Evolutionary conservation across 257 asterid species (phyloP).

Genomic region (Solanum clarkiae): DNA sequence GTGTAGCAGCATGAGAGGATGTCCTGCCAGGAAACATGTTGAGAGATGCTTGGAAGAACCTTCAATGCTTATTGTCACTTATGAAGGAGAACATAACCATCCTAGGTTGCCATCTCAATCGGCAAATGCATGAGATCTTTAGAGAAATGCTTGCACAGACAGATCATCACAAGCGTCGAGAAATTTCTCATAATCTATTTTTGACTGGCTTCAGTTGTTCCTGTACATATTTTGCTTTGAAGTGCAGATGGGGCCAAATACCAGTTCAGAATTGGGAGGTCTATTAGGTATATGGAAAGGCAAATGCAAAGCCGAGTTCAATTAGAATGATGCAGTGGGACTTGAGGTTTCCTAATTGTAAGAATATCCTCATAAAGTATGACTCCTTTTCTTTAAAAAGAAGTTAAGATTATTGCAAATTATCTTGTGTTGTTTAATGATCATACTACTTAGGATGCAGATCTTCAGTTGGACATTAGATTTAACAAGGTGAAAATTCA

Average conservation of each 20-base stretch:
- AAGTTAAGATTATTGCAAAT: not conserved
- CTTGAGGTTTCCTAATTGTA: not conserved
- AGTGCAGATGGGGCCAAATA: not conserved
- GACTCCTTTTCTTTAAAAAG: not conserved
- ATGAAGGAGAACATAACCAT: constrained; percentile 95
- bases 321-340: not conserved
- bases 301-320: not conserved
- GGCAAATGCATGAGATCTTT: constrained; percentile 28
- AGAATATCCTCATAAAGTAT: not conserved
- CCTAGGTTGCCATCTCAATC: constrained; percentile 65
- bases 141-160: not conserved
- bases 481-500: not conserved
- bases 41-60: constrained; percentile 94
- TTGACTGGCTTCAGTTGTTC: constrained; percentile 16
- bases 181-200: not conserved
- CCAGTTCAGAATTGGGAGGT: not conserved
- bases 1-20: constrained; percentile 96
- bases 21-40: constrained; percentile 93
- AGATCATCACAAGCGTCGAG: not conserved
- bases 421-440: not conserved
- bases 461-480: not conserved
- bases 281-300: not conserved
- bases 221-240: constrained; percentile 12
- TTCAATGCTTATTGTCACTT: constrained; percentile 79
- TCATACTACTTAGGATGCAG: not conserved